Base-by-base conservation (phyloP, 257 asterid species). In the Nyctanthes arbortristis region DNA sequence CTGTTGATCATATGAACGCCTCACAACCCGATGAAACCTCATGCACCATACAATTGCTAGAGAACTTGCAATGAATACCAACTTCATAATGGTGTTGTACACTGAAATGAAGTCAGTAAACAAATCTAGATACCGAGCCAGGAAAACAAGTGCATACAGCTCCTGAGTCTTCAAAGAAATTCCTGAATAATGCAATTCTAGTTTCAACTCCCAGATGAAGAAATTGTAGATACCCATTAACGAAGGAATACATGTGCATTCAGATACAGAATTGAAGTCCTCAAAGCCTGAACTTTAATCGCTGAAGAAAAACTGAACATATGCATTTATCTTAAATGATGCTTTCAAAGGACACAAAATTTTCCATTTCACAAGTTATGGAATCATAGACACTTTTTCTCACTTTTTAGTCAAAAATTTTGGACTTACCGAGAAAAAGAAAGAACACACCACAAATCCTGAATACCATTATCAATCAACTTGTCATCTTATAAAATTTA, bases 91-190 rank as follows among this genome's bases (percentile, higher is more conserved):
- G 61, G 96, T 75, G 63, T 93, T 93, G 73, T 93, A 93, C 30
- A 90, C 77, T 22, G 98, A 90, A 66, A 93, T 73, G 82, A 90
- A 93, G 67, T 87, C 94, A 0, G 92, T 88, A 65, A 90, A 82
- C 83, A 93, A 79, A 83, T 90, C 96, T 74, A 93, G 83, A 82
- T 90, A 93, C 45, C 98, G 89, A 75, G 98, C 78, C 84, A 90
- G 76, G 77, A 93, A 93, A 77, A 93, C 96, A 61, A 89, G 43
- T 2, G 95, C 90, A 79, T 84, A 93, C 79, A 93, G 60, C 84
- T 90, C 96, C 84, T 93, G 97, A 30, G 98, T 93, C 96, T 91
- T 93, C 77, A 90, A 78, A 20, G 96, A 90, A 76, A 93, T 84
- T 68, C 98, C 98, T 93, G 84, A 39, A 65, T 8, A 73, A 47